These are phyloP conservation scores for Hymenochaete sp. DNA, from an alignment of 1,284 basidiomycete species.

Conservation along the genomic window DNA sequence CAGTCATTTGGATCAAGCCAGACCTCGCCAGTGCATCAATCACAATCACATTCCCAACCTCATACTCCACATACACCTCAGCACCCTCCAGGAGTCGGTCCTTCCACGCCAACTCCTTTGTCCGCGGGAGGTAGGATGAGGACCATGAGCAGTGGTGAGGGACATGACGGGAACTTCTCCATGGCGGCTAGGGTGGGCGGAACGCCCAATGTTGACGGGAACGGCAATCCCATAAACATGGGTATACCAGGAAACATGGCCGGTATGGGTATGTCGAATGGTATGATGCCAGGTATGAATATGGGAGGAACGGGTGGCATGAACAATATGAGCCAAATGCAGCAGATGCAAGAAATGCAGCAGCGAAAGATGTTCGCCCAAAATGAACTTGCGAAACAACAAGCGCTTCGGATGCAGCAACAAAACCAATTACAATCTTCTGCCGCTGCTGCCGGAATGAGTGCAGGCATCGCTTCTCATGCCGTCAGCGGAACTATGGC, in stretches of 20 bases:
- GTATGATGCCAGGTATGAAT: background rate
- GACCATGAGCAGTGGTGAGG: too few relatives aligned
- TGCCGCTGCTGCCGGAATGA: background rate
- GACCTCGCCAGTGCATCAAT: background rate
- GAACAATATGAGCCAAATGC: conserved; percentile 14
- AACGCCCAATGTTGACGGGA: too few relatives aligned
- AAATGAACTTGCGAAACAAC: conserved; percentile 6
- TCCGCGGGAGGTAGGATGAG: too few relatives aligned
- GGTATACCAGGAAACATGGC: too few relatives aligned
- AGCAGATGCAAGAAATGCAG: conserved; percentile 17
- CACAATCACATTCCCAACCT: conserved; percentile 3
- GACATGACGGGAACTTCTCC: too few relatives aligned
- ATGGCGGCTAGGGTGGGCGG: background rate
- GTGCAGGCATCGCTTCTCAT: background rate
- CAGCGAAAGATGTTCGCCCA: conserved; percentile 14
- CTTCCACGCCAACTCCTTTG: too few relatives aligned
- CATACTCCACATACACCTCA: conserved; percentile 9
- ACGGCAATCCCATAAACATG: too few relatives aligned
- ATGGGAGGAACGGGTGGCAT: background rate
- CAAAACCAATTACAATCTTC: conserved; percentile 17
- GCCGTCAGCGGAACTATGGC: background rate
- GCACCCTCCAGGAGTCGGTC: too few relatives aligned
- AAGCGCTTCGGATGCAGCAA: conserved; percentile 12
- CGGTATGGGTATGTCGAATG: background rate
- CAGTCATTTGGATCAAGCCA: conserved; percentile 10